Evolutionary conservation across 2,329 filamentous ascomycete species (phyloP).

Genomic region (Diplodia mutila): DNA sequence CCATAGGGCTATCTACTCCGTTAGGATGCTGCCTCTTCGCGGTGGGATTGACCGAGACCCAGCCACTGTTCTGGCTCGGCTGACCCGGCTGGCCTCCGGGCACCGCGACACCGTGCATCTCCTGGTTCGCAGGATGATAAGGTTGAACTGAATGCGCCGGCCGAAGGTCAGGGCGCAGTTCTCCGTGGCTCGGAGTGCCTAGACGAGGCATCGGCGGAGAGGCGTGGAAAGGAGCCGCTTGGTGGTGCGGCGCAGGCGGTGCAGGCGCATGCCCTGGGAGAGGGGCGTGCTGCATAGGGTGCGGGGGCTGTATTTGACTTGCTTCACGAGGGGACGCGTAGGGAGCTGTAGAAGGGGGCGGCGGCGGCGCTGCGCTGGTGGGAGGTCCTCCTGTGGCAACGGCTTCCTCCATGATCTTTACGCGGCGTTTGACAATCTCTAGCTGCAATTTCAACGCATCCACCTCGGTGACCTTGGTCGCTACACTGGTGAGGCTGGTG

Average conservation of each 20-base stretch:
- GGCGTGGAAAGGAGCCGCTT: conserved; percentile 1
- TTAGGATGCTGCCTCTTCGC: conserved; percentile 45
- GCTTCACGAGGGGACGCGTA: conserved; percentile 6
- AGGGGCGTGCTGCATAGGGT: conserved; percentile 20
- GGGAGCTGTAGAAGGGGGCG: background rate
- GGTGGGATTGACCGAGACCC: conserved; percentile 50
- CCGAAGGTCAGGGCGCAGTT: conserved; percentile 17
- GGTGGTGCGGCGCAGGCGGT: background rate
- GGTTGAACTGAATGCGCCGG: conserved; percentile 8
- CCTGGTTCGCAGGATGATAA: conserved; percentile 2
- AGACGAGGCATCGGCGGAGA: conserved; percentile 11
- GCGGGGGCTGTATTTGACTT: background rate
- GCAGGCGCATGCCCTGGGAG: background rate
- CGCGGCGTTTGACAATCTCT: conserved; percentile 53
- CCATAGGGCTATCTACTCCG: conserved; percentile 40
- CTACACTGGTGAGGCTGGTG: conserved; percentile 45
- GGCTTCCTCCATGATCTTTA: conserved; percentile 43
- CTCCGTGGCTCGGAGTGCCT: conserved; percentile 8
- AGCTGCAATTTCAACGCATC: conserved; percentile 52
- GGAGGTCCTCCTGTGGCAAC: conserved; percentile 28
- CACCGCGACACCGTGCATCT: background rate
- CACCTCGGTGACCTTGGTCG: conserved; percentile 51
- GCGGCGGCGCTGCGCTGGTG: background rate
- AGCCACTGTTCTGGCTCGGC: conserved; percentile 39
- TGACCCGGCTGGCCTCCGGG: background rate